Evolutionary conservation across 495 filamentous ascomycete species (phyloP), one percentile per base, ranked within the genome.

Genomic region (Niebla homalea): DNA sequence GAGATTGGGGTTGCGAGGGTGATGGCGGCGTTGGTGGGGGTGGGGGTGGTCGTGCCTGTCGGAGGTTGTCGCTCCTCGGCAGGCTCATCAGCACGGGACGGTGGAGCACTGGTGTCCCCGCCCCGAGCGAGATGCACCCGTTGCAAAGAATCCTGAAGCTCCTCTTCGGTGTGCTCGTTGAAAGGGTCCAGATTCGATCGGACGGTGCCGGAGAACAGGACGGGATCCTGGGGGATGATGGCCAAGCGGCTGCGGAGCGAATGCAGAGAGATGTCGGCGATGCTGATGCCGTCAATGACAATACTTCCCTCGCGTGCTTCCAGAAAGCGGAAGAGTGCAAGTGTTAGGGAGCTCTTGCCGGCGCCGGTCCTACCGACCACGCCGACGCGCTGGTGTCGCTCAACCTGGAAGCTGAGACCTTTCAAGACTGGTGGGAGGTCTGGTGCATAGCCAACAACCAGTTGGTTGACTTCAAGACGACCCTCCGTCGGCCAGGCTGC

Each of bases 301-400:
- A 93, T 85, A 3, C 65, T 75, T 14, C 87, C 87, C 1, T 77
- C 70, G 3, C 78, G 71, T 5, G 84, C 84, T 56, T 87, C 81
- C 8, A 93, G 65, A 65, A 90, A 90, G 6, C 85, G 85, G 74
- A 89, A 93, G 0, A 93, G 65, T 0, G 87, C 85, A 0, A 93
- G 70, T 1, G 86, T 89, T 8, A 93, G 66, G 0, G 85, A 89
- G 0, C 84, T 89, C 59, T 94, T 94, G 16, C 88, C 88, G 0
- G 87, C 86, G 12, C 88, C 88, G 10, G 88, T 94, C 18, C 88
- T 80, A 11, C 88, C 88, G 8, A 92, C 84, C 1, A 94, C 81
- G 15, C 87, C 88, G 36, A 94, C 68, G 3, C 86, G 73, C 61
- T 94, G 78, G 56, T 85, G 85, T 32, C 74, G 71, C 44, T 85